phyloP scores from a whole-genome alignment of 2,329 filamentous ascomycete genomes.

The Fusarium ambrosium region DNA sequence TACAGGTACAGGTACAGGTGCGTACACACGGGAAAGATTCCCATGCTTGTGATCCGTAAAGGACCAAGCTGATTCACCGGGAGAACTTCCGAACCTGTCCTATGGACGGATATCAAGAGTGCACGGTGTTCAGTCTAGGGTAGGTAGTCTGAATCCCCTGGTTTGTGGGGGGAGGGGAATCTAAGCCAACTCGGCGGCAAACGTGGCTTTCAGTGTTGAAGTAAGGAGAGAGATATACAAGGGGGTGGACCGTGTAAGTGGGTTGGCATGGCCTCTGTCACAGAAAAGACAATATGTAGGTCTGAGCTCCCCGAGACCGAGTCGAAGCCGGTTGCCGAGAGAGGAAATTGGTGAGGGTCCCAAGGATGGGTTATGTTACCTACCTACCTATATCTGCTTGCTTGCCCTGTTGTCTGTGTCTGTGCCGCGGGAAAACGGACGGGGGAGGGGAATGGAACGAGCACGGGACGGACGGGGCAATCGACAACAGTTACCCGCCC shows the following conservation, averaged over 20 bases:
- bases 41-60: background rate
- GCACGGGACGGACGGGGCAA: background rate
- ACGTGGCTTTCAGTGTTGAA: background rate
- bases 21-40: background rate
- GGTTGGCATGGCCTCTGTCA: background rate
- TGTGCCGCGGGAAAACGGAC: background rate
- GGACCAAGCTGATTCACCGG: background rate
- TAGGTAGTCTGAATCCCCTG: background rate
- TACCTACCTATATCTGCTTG: background rate
- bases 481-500: background rate
- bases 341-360: slow-evolving; percentile 8
- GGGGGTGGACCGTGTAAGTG: background rate
- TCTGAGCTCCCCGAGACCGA: background rate
- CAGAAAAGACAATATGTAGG: background rate
- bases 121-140: background rate
- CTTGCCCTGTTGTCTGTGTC: background rate
- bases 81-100: background rate
- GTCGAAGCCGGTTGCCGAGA: background rate
- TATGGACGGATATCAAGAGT: background rate
- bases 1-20: background rate
- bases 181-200: background rate
- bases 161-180: background rate
- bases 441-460: background rate
- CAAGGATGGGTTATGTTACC: background rate
- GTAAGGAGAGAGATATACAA: background rate